These are phyloP conservation scores for Beauveria sp. DNA, from an alignment of 2,329 filamentous ascomycete genomes.

Conservation along the genomic window DNA sequence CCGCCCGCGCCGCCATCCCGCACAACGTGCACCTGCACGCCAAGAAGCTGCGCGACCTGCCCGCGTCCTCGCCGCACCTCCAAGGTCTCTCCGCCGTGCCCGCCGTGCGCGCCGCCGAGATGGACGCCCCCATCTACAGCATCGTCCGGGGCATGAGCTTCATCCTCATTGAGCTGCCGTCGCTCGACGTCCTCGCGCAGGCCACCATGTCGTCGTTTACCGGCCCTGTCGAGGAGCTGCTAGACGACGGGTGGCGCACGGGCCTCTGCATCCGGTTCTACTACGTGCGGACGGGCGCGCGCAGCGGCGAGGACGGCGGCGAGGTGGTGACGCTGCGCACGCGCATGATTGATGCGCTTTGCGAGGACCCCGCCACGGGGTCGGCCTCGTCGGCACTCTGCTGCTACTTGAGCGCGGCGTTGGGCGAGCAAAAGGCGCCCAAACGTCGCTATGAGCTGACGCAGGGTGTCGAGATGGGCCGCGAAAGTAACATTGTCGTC, in stretches of 20 bases:
- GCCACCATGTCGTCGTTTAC: conserved; percentile 27
- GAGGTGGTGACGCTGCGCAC: conserved; percentile 38
- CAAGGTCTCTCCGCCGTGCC: conserved; percentile 21
- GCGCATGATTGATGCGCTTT: conserved; percentile 47
- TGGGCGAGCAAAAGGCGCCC: conserved; percentile 22
- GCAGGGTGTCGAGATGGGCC: conserved; percentile 62
- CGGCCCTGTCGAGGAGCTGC: conserved; percentile 26
- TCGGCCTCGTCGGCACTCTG: conserved; percentile 52
- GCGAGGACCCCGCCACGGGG: conserved; percentile 57
- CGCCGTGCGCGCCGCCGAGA: conserved; percentile 28
- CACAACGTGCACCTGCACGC: conserved; percentile 58
- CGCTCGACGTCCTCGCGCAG: conserved; percentile 47
- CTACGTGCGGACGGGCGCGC: conserved; percentile 39
- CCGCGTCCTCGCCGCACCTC: conserved; percentile 14
- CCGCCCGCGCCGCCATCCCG: conserved; percentile 57
- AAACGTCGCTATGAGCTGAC: conserved; percentile 42
- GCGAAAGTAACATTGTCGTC: conserved; percentile 44
- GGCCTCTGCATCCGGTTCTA: conserved; percentile 51
- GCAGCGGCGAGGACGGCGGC: conserved; percentile 18
- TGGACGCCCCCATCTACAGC: conserved; percentile 43
- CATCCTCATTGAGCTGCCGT: conserved; percentile 53
- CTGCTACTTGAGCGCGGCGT: conserved; percentile 43
- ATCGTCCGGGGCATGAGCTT: conserved; percentile 72
- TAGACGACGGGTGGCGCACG: conserved; percentile 48
- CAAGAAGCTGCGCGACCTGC: conserved; percentile 27